Evolutionary conservation across 345 rosid genomes (phyloP), one percentile per base, ranked within the genome.

Genomic region (Balakata baccata): DNA sequence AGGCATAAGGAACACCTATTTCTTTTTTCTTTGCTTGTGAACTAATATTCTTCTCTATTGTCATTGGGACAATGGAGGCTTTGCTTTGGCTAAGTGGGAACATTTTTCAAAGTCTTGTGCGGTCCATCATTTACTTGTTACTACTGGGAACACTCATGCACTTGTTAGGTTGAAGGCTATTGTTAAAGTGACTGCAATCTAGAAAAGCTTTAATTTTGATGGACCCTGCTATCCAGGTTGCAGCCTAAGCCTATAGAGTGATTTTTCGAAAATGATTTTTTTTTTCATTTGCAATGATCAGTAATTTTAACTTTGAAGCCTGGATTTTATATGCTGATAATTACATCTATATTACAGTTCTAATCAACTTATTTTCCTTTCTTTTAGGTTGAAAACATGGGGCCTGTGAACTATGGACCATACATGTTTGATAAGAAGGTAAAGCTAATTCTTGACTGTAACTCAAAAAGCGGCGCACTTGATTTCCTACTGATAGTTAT

Each of bases 341-440:
- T 46, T 9, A 29, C 13, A 17, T 11, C 9, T 17, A 49, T 6
- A 17, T 20, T 67, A 59, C 14, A 10, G 54, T 64, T 67, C 64
- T 29, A 60, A 37, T 62, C 38, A 11, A 17, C 71, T 64, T 29
- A 46, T 22, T 68, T 67, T 29, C 23, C 43, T 25, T 69, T 82
- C 69, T 70, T 82, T 11, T 78, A 94, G 97, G 98, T 94, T 82
- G 98, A 94, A 82, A 94, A 94, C 83, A 85, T 89, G 95, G 98
- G 98, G 39, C 97, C 89, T 14, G 86, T 92, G 68, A 94, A 94
- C 78, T 90, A 92, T 75, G 98, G 98, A 34, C 76, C 74, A 39
- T 88, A 86, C 87, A 23, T 89, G 64, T 92, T 87, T 84, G 98
- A 94, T 80, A 81, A 80, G 75, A 94, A 94, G 97, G 98, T 87